These are phyloP conservation scores for Bothriochloa decipiens DNA, from an alignment of 176 grass and related monocot species.

Conservation along the genomic window DNA sequence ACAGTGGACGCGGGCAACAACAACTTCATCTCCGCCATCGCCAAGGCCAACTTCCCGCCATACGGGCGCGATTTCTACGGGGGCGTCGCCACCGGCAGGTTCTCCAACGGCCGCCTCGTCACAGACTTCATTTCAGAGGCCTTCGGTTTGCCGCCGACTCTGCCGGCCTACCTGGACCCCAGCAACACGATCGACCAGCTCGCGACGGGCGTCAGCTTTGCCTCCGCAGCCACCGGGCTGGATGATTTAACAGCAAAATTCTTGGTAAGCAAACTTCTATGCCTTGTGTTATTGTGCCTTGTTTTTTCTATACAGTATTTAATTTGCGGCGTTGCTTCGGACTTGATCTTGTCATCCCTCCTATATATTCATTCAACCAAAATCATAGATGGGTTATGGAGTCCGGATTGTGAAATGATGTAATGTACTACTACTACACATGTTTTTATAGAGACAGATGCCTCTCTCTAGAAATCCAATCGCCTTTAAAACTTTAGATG, in stretches of 20 bases:
- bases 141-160: conserved; percentile 40
- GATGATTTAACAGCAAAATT: conserved; percentile 47
- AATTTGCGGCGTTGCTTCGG: too few species aligned
- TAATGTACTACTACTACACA: too few species aligned
- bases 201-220: conserved; percentile 50
- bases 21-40: conserved; percentile 49
- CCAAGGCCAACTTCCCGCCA: conserved; percentile 54
- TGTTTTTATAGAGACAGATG: too few species aligned
- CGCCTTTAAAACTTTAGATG: too few species aligned
- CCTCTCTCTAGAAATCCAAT: too few species aligned
- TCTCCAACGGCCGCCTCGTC: conserved; percentile 69
- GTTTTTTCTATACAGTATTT: too few species aligned
- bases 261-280: conserved; percentile 19
- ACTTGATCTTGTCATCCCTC: too few species aligned
- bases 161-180: conserved; percentile 64
- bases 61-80: conserved; percentile 59
- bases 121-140: conserved; percentile 64
- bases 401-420: too few species aligned
- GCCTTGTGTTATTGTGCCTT: neutral
- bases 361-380: too few species aligned
- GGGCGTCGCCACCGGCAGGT: conserved; percentile 59
- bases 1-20: conserved; percentile 73
- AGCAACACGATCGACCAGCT: conserved; percentile 42
- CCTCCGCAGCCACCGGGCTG: conserved; percentile 55
- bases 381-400: too few species aligned